phyloP scores from a whole-genome alignment of 73 alveolate genomes.

The Paramecium caudatum region DNA sequence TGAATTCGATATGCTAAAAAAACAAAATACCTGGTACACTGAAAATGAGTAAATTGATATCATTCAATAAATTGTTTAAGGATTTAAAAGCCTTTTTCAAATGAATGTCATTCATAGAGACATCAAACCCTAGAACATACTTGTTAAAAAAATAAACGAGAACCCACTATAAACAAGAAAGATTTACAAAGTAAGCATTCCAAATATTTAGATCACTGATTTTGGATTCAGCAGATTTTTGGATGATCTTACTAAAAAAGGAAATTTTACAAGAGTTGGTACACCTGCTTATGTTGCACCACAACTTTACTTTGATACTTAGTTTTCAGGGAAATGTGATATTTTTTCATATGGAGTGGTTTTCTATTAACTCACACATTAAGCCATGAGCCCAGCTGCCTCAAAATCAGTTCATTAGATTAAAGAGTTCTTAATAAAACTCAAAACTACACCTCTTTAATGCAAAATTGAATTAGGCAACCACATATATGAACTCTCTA shows the following conservation, averaged over 20 bases:
- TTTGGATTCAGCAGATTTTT: neutral
- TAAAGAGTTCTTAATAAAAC: neutral
- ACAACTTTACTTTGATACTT: neutral
- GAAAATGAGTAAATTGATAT: neutral
- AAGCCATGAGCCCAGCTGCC: neutral
- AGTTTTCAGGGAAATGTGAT: neutral
- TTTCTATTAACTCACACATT: neutral
- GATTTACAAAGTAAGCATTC: neutral
- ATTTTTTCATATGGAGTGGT: neutral
- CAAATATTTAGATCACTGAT: neutral
- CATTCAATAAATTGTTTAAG: neutral
- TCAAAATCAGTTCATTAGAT: neutral
- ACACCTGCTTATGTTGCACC: neutral
- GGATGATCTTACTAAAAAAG: neutral
- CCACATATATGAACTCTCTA: neutral
- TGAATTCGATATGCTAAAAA: neutral
- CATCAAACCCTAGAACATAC: neutral
- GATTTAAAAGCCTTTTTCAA: neutral
- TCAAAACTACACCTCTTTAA: neutral
- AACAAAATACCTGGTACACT: neutral
- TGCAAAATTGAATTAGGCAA: neutral
- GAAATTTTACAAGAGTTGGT: neutral
- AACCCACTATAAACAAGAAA: neutral
- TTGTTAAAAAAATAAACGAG: neutral
- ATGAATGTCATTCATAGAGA: neutral